Percentiles rank a stretch among this genome's conserved stretches.
phyloP scores from a whole-genome alignment of 2,329 filamentous ascomycete genomes.

The Orbilia oligospora region DNA sequence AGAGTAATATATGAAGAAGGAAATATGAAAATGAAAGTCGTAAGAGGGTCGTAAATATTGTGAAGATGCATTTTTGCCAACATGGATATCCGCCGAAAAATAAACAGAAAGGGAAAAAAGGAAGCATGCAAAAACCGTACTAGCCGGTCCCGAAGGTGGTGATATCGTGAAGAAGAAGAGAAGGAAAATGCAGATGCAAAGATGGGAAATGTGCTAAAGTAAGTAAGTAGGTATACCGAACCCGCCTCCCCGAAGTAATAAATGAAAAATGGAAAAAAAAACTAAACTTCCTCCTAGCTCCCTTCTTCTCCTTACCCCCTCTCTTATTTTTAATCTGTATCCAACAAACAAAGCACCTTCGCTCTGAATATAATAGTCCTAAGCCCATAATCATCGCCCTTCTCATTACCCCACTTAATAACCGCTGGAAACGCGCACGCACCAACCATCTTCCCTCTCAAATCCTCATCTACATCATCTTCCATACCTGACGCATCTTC shows the following conservation, averaged over 20 bases:
- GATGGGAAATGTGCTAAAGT: background rate
- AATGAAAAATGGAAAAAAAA: no score
- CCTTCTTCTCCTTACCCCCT: background rate
- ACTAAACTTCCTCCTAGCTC: background rate
- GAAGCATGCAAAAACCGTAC: background rate
- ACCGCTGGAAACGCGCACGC: slow-evolving; percentile 55
- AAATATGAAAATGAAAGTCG: slow-evolving; percentile 15
- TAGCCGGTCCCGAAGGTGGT: slow-evolving; percentile 14
- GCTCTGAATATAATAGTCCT: slow-evolving; percentile 53
- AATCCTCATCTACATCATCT: slow-evolving; percentile 55
- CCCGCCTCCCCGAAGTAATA: background rate
- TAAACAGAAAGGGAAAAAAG: background rate
- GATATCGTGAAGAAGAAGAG: slow-evolving; percentile 23
- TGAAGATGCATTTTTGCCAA: slow-evolving; percentile 44
- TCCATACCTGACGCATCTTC: slow-evolving; percentile 55
- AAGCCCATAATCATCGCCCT: slow-evolving; percentile 51
- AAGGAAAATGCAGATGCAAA: background rate
- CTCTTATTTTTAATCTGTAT: slow-evolving; percentile 36
- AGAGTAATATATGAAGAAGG: slow-evolving; percentile 12
- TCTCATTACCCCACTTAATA: slow-evolving; percentile 60
- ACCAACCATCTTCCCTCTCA: slow-evolving; percentile 60
- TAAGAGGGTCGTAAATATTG: slow-evolving; percentile 42
- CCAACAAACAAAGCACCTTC: slow-evolving; percentile 58
- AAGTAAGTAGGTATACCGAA: background rate
- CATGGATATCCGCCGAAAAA: slow-evolving; percentile 58